phyloP scores from a whole-genome alignment of 2,329 filamentous ascomycete genomes.

The Cordyceps fumosorosea region DNA sequence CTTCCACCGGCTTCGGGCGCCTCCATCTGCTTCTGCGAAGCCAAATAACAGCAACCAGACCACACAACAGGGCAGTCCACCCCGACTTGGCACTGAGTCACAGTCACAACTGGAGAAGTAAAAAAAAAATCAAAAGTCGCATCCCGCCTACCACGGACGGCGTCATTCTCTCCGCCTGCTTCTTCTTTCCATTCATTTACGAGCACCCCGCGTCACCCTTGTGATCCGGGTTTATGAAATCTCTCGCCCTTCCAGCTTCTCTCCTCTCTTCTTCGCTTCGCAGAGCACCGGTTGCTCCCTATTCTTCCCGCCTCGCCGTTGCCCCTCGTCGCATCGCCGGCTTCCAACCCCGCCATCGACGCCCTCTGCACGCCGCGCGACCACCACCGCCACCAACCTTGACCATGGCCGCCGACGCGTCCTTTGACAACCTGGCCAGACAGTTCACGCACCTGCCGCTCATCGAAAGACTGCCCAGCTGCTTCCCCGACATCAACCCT shows the following conservation, averaged over 20 bases:
- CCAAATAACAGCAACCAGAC: too few relatives aligned
- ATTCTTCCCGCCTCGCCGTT: conserved; percentile 1
- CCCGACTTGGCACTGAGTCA: not conserved
- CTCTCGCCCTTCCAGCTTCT: not conserved
- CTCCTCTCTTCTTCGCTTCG: conserved; percentile 12
- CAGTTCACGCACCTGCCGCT: conserved; percentile 13
- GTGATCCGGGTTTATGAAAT: conserved; percentile 12
- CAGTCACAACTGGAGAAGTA: conserved; percentile 3
- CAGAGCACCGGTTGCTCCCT: conserved; percentile 13
- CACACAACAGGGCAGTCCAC: not conserved
- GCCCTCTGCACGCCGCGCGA: not conserved
- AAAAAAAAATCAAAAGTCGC: conserved; percentile 11
- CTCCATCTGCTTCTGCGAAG: not conserved
- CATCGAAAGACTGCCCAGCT: conserved; percentile 13
- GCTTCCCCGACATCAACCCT: conserved; percentile 15
- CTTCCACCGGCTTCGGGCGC: not conserved
- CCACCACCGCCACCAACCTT: not conserved
- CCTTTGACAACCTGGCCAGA: conserved; percentile 11
- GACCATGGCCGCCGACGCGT: conserved; percentile 13
- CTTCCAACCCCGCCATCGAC: conserved; percentile 8
- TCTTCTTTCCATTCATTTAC: not conserved
- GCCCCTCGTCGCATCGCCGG: conserved; percentile 1
- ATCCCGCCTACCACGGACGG: not conserved
- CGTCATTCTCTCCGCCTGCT: not conserved
- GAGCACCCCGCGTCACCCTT: not conserved